phyloP scores from a whole-genome alignment of 129 eudicot species.

The Gnaphalium uliginosum region DNA sequence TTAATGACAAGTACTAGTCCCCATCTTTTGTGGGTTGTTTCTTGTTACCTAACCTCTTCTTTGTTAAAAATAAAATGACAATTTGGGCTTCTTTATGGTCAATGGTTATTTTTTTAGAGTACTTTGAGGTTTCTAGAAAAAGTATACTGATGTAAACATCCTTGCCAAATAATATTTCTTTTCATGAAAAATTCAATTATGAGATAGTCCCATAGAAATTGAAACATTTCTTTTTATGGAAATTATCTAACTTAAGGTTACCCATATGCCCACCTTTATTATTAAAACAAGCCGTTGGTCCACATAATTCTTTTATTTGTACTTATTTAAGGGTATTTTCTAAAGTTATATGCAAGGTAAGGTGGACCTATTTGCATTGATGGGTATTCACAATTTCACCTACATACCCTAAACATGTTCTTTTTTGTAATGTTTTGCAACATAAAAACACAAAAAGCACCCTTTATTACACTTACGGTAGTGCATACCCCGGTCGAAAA shows the following conservation, averaged over 20 bases:
- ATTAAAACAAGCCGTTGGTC: background rate
- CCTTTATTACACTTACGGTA: background rate
- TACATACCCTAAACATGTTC: background rate
- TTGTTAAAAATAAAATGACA: background rate
- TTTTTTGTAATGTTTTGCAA: background rate
- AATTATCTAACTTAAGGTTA: background rate
- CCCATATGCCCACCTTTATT: background rate
- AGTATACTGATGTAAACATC: background rate
- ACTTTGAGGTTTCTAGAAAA: background rate
- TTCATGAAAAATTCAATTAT: background rate
- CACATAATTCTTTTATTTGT: background rate
- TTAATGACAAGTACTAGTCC: background rate
- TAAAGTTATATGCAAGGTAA: background rate
- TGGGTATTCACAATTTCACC: background rate
- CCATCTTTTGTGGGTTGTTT: background rate
- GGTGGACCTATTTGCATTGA: background rate
- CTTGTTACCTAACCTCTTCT: slow-evolving; percentile 3
- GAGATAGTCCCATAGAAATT: background rate
- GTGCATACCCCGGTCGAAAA: background rate
- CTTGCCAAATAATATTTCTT: background rate
- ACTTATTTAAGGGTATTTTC: background rate
- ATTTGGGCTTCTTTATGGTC: background rate
- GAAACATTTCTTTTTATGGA: background rate
- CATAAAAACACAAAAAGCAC: background rate
- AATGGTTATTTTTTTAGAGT: background rate